Conservation (phyloP, 2,329 filamentous ascomycete genomes). For the Colletotrichum tofieldiae region DNA sequence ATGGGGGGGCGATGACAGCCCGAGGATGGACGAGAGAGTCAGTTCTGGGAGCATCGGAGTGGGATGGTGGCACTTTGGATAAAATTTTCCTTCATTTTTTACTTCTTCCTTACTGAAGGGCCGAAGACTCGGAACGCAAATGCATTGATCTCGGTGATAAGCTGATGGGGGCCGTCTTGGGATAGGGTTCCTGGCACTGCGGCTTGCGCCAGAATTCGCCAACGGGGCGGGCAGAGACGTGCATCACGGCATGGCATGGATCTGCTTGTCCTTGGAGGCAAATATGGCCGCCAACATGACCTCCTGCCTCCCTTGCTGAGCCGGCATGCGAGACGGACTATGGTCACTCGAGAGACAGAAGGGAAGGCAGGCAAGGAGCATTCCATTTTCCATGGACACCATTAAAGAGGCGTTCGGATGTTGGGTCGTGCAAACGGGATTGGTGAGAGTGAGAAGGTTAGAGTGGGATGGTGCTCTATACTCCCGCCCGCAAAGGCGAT, state of each 20-base stretch:
- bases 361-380: neutral
- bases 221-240: slow-evolving; percentile 13
- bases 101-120: neutral
- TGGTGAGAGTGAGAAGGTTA: neutral
- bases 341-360: slow-evolving; percentile 2
- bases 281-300: slow-evolving; percentile 12
- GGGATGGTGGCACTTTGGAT: neutral
- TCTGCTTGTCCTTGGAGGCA: slow-evolving; percentile 26
- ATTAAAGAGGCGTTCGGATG: neutral
- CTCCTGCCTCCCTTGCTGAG: slow-evolving; percentile 11
- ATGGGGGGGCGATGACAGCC: slow-evolving; percentile 8
- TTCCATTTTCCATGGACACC: neutral
- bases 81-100: neutral
- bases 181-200: slow-evolving; percentile 32
- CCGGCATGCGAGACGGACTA: slow-evolving; percentile 22
- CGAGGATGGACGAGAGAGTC: slow-evolving; percentile 29
- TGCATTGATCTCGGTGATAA: slow-evolving; percentile 43
- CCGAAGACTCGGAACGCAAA: slow-evolving; percentile 28
- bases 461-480: neutral
- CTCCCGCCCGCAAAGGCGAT: slow-evolving; percentile 3
- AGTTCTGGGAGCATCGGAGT: slow-evolving; percentile 10
- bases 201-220: slow-evolving; percentile 2
- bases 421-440: slow-evolving; percentile 9
- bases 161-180: slow-evolving; percentile 21
- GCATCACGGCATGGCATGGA: slow-evolving; percentile 32